phyloP scores from a whole-genome alignment of 805 yeast genomes.

The Ogataea pilisensis region DNA sequence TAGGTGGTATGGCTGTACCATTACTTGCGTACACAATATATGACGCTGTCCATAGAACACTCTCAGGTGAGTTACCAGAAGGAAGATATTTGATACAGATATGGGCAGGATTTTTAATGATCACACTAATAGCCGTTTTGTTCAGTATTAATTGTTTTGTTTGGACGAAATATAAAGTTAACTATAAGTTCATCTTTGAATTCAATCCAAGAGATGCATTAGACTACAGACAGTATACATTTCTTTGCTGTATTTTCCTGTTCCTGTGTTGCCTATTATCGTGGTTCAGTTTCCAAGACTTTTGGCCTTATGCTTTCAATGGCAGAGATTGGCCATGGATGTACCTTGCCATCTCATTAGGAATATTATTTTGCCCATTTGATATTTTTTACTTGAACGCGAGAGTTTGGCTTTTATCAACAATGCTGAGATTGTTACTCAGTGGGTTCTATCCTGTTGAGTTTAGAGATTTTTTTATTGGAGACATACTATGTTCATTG shows the following conservation, averaged over 20 bases:
- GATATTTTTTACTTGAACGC: slow-evolving; percentile 53
- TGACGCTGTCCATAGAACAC: slow-evolving; percentile 34
- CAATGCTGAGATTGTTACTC: slow-evolving; percentile 65
- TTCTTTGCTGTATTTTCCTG: slow-evolving; percentile 58
- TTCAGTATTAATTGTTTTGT: slow-evolving; percentile 67
- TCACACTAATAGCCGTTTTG: slow-evolving; percentile 54
- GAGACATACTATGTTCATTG: slow-evolving; percentile 85
- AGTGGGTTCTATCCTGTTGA: slow-evolving; percentile 94
- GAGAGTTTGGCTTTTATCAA: slow-evolving; percentile 71
- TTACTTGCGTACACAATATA: slow-evolving; percentile 58
- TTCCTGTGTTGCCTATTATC: slow-evolving; percentile 55
- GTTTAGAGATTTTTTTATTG: slow-evolving; percentile 88
- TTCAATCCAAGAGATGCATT: slow-evolving; percentile 65
- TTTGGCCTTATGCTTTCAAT: slow-evolving; percentile 56
- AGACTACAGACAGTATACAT: slow-evolving; percentile 60
- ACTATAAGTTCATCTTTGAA: slow-evolving; percentile 90
- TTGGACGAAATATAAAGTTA: slow-evolving; percentile 74
- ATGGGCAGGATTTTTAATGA: slow-evolving; percentile 87
- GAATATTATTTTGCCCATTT: slow-evolving; percentile 58
- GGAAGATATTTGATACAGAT: slow-evolving; percentile 68
- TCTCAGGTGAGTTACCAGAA: slow-evolving; percentile 42
- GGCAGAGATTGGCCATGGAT: slow-evolving; percentile 80
- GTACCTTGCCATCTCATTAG: slow-evolving; percentile 51
- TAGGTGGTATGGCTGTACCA: slow-evolving; percentile 68
- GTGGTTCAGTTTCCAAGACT: slow-evolving; percentile 73